phyloP scores from a whole-genome alignment of 495 filamentous ascomycete genomes.

The Alectoria sarmentosa region DNA sequence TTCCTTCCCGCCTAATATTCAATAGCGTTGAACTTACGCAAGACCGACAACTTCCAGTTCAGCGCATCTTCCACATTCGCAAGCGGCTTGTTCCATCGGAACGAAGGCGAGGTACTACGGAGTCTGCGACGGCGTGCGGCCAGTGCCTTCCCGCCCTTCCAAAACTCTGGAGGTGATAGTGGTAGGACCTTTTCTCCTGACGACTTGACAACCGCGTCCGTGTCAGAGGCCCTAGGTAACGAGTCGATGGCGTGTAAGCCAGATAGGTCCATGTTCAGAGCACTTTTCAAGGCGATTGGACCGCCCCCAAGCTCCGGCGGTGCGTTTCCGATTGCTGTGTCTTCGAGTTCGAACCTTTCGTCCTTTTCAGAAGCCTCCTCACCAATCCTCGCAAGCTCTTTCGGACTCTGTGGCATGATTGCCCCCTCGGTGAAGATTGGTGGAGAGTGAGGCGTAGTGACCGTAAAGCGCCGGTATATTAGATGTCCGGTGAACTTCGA shows the following conservation, averaged over 20 bases:
- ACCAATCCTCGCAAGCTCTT: constrained; percentile 13
- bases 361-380: constrained; percentile 13
- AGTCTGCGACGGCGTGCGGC: not conserved
- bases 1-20: too few relatives aligned
- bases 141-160: not conserved
- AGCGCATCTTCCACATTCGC: not conserved
- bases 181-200: not conserved
- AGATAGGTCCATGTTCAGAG: not conserved
- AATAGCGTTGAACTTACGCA: not conserved
- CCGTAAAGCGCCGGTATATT: constrained; percentile 22
- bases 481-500: constrained; percentile 24
- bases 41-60: not conserved
- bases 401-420: constrained; percentile 18
- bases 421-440: constrained; percentile 23
- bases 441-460: constrained; percentile 14
- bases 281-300: not conserved
- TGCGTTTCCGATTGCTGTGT: constrained; percentile 7
- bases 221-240: not conserved
- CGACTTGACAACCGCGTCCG: not conserved
- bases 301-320: not conserved
- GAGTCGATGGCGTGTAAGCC: not conserved
- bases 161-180: not conserved
- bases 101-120: not conserved
- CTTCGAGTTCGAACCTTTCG: constrained; percentile 17
- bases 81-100: not conserved